These are phyloP conservation scores for Filobasidium floriforme DNA, from an alignment of 768 basidiomycete species.

Conservation along the genomic window DNA sequence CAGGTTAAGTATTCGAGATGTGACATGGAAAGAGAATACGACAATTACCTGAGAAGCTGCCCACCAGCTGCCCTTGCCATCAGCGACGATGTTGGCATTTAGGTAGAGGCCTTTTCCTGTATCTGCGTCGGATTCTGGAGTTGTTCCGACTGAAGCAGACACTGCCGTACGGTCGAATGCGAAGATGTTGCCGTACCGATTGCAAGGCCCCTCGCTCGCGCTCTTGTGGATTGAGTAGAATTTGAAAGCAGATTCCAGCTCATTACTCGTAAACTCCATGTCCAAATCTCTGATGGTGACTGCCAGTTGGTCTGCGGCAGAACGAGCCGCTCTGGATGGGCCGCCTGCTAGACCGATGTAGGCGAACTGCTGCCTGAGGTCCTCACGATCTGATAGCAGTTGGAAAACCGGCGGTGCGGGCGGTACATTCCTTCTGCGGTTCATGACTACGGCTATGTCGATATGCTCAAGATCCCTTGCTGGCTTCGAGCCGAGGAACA, in stretches of 20 bases:
- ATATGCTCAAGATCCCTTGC: no score
- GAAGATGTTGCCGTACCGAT: constrained; percentile 40
- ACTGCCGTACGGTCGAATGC: constrained; percentile 44
- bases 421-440: no score
- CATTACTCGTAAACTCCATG: not conserved
- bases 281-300: not conserved
- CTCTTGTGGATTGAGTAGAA: constrained; percentile 36
- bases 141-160: not conserved
- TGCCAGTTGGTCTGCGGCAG: not conserved
- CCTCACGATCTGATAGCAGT: not conserved
- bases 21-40: not conserved
- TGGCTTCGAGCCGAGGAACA: no score
- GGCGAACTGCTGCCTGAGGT: not conserved
- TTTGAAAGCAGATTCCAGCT: not conserved
- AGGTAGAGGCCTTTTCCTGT: constrained; percentile 32
- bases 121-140: not conserved
- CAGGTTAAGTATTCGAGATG: not conserved
- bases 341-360: not conserved
- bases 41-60: constrained; percentile 42
- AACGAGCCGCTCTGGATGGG: not conserved
- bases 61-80: constrained; percentile 39
- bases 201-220: constrained; percentile 20
- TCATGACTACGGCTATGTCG: no score
- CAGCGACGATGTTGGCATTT: constrained; percentile 43
- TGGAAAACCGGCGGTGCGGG: not conserved